These are phyloP conservation scores for Endocarpon pusillum DNA, from an alignment of 495 filamentous ascomycete species.

Conservation along the genomic window DNA sequence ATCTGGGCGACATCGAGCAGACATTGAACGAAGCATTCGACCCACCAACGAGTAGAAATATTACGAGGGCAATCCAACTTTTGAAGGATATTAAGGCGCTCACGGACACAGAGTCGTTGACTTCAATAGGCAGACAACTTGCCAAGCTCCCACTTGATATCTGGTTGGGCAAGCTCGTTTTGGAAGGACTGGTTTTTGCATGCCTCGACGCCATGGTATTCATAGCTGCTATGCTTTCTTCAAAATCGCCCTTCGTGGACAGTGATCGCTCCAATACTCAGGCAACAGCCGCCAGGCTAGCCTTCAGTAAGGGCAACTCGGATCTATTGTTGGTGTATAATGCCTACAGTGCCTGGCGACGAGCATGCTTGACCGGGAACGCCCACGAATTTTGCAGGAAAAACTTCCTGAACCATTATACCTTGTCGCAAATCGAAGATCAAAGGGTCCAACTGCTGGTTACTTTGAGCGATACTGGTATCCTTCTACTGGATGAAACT, in stretches of 20 bases:
- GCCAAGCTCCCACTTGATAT: conserved; percentile 83
- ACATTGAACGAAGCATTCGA: conserved; percentile 82
- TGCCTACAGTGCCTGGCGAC: conserved; percentile 77
- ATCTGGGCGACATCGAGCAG: conserved; percentile 77
- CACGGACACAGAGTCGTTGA: conserved; percentile 63
- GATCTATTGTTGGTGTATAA: conserved; percentile 88
- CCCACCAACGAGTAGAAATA: conserved; percentile 77
- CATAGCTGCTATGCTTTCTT: conserved; percentile 80
- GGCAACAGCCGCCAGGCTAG: conserved; percentile 56
- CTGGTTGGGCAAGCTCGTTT: conserved; percentile 80
- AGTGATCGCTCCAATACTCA: conserved; percentile 67
- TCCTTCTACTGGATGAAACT: conserved; percentile 49
- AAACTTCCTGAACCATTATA: conserved; percentile 74
- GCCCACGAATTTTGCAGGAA: conserved; percentile 78
- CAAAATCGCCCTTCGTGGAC: conserved; percentile 82
- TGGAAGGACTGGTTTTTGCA: conserved; percentile 68
- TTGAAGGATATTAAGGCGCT: conserved; percentile 86
- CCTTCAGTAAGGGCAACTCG: conserved; percentile 71
- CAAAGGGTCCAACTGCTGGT: conserved; percentile 78
- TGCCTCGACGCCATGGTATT: conserved; percentile 82
- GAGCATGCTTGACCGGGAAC: conserved; percentile 45
- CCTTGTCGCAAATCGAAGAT: conserved; percentile 79
- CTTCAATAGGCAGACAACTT: conserved; percentile 68
- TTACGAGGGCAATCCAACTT: conserved; percentile 77
- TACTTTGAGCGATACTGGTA: conserved; percentile 64